phyloP scores from a whole-genome alignment of 164 flowering plant genomes.

The Cinnamomum chago region DNA sequence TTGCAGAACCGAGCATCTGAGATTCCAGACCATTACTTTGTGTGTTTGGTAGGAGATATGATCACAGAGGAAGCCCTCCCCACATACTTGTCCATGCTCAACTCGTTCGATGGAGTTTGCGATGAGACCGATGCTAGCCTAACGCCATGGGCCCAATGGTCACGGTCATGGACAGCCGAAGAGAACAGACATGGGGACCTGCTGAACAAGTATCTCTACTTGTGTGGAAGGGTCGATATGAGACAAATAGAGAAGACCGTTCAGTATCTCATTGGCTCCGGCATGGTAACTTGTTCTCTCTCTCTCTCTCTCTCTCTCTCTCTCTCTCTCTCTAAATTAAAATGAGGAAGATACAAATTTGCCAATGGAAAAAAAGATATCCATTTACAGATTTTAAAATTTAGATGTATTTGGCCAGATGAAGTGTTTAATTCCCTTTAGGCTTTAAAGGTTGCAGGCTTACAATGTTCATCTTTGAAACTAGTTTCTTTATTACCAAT shows the following conservation, averaged over 20 bases:
- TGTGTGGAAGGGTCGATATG: slow-evolving; percentile 53
- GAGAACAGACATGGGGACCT: slow-evolving; percentile 11
- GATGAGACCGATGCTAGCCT: slow-evolving; percentile 53
- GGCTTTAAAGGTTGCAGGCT: too few species aligned
- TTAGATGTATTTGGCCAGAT: too few species aligned
- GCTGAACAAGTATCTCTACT: slow-evolving; percentile 49
- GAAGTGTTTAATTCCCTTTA: too few species aligned
- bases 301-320: too few species aligned
- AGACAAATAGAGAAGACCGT: slow-evolving; percentile 47
- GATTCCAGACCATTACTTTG: slow-evolving; percentile 3
- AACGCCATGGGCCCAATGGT: slow-evolving; percentile 52
- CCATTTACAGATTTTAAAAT: too few species aligned
- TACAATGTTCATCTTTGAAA: too few species aligned
- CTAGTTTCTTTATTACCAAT: too few species aligned
- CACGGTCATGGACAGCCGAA: slow-evolving; percentile 55
- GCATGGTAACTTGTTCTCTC: slow-evolving; percentile 32
- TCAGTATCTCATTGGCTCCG: slow-evolving; percentile 46
- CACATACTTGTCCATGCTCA: slow-evolving; percentile 49
- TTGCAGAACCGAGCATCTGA: not conserved
- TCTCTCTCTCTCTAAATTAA: too few species aligned
- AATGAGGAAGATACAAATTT: too few species aligned
- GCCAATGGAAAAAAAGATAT: too few species aligned
- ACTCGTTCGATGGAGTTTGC: slow-evolving; percentile 43
- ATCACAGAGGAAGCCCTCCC: slow-evolving; percentile 55
- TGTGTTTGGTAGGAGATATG: slow-evolving; percentile 9